A percentile compares a stretch with the other conserved stretches of the same genome.
phyloP scores from a whole-genome alignment of 2,329 filamentous ascomycete genomes.

The Ophiostoma quercus region DNA sequence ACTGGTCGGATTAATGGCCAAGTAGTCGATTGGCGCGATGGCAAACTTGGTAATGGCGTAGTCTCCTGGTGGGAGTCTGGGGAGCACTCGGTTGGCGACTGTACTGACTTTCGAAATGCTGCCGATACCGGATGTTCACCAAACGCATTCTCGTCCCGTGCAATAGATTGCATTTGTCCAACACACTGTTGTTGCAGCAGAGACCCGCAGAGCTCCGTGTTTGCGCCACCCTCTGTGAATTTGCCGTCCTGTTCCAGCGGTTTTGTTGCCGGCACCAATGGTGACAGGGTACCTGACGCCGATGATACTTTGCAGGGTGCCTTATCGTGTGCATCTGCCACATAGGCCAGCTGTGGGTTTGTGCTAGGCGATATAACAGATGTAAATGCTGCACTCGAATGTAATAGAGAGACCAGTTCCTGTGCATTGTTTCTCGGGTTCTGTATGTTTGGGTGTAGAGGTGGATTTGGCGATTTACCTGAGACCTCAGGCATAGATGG shows the following conservation, averaged over 20 bases:
- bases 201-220: not conserved
- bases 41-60: not conserved
- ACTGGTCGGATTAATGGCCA: not conserved
- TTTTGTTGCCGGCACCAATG: not conserved
- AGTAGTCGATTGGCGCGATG: not conserved
- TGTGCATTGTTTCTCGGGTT: too few species aligned
- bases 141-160: not conserved
- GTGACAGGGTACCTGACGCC: too few species aligned
- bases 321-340: not conserved
- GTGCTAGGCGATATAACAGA: not conserved
- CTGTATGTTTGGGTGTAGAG: not conserved
- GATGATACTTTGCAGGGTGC: not conserved
- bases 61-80: not conserved
- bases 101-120: not conserved
- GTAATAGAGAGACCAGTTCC: not conserved
- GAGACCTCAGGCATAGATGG: not conserved
- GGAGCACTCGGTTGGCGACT: not conserved
- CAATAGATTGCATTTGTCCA: not conserved
- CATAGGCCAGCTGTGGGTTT: not conserved
- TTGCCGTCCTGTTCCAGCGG: not conserved
- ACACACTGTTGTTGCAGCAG: not conserved
- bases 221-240: not conserved
- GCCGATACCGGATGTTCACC: not conserved
- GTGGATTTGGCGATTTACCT: not conserved
- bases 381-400: not conserved